Conservation (phyloP, 139 green algal species). For the Spirogloea muscicola region DNA sequence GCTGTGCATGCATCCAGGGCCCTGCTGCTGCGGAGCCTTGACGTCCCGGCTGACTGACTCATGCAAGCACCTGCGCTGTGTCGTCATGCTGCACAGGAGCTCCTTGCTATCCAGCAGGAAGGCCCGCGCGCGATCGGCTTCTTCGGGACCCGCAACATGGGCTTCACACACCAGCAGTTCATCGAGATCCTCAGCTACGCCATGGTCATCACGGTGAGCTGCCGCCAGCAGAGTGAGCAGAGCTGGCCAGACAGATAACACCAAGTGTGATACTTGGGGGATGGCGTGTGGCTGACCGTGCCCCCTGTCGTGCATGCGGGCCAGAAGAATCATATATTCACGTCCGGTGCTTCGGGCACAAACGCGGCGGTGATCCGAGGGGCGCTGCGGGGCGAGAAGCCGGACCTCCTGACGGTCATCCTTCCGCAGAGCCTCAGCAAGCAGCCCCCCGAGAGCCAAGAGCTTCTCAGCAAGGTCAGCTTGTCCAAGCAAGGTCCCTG, state of each 20-base stretch:
- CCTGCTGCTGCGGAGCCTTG: too few relatives aligned
- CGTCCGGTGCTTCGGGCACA: constrained; percentile 88
- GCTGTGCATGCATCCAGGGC: too few relatives aligned
- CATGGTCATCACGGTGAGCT: constrained; percentile 84
- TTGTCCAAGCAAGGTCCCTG: too few relatives aligned
- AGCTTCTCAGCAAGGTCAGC: constrained; percentile 75
- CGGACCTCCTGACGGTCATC: constrained; percentile 92
- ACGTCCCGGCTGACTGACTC: too few relatives aligned
- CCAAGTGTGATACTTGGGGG: too few relatives aligned
- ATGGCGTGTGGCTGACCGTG: too few relatives aligned
- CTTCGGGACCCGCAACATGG: constrained; percentile 98
- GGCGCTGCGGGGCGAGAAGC: constrained; percentile 83
- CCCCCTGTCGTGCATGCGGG: too few relatives aligned
- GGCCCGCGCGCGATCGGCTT: constrained; percentile 90
- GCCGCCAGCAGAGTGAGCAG: too few relatives aligned
- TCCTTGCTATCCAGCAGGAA: constrained; percentile 92
- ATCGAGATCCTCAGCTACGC: constrained; percentile 97
- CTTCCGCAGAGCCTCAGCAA: constrained; percentile 75
- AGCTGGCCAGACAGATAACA: too few relatives aligned
- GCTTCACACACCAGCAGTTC: constrained; percentile 94
- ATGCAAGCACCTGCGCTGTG: too few relatives aligned
- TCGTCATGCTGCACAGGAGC: too few relatives aligned
- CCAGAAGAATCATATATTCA: constrained; percentile 94
- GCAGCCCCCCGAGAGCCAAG: constrained; percentile 89
- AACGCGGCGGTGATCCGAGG: constrained; percentile 97